Evolutionary conservation across 805 yeast species (phyloP).

Genomic region (Metschnikowia similis): DNA sequence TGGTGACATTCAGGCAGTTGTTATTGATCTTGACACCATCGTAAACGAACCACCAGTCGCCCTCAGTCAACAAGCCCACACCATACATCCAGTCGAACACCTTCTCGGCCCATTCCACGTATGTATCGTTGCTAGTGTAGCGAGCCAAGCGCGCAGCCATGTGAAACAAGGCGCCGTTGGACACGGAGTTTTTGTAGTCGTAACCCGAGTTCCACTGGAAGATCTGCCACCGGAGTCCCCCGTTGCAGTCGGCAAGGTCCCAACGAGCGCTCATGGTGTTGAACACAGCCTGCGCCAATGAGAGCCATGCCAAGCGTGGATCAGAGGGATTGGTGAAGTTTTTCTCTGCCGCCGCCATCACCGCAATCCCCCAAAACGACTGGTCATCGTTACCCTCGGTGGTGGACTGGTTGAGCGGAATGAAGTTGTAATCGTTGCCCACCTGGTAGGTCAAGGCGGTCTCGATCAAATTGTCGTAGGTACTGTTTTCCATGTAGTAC

Average conservation of each 20-base stretch:
- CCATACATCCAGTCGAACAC: slow-evolving; percentile 79
- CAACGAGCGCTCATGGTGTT: slow-evolving; percentile 88
- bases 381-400: slow-evolving; percentile 98
- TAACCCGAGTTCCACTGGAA: slow-evolving; percentile 93
- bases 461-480: slow-evolving; percentile 56
- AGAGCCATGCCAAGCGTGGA: slow-evolving; percentile 65
- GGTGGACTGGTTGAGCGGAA: slow-evolving; percentile 82
- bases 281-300: slow-evolving; percentile 82
- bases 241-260: slow-evolving; percentile 71
- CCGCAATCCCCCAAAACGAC: slow-evolving; percentile 94
- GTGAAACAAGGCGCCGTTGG: slow-evolving; percentile 89
- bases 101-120: slow-evolving; percentile 67
- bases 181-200: slow-evolving; percentile 84
- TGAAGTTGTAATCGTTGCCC: slow-evolving; percentile 62
- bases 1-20: slow-evolving; percentile 60
- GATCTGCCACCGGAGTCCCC: slow-evolving; percentile 96
- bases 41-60: slow-evolving; percentile 51
- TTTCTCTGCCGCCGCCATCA: slow-evolving; percentile 86
- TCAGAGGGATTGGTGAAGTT: slow-evolving; percentile 70
- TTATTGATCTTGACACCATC: slow-evolving; percentile 64
- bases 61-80: slow-evolving; percentile 38
- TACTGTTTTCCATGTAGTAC: slow-evolving; percentile 62
- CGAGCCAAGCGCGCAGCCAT: slow-evolving; percentile 83
- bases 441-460: slow-evolving; percentile 69
- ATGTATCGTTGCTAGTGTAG: slow-evolving; percentile 70